A percentile compares a stretch with the other conserved stretches of the same genome.
phyloP scores from a whole-genome alignment of 1,284 basidiomycete species.

The Puccinia horiana region DNA sequence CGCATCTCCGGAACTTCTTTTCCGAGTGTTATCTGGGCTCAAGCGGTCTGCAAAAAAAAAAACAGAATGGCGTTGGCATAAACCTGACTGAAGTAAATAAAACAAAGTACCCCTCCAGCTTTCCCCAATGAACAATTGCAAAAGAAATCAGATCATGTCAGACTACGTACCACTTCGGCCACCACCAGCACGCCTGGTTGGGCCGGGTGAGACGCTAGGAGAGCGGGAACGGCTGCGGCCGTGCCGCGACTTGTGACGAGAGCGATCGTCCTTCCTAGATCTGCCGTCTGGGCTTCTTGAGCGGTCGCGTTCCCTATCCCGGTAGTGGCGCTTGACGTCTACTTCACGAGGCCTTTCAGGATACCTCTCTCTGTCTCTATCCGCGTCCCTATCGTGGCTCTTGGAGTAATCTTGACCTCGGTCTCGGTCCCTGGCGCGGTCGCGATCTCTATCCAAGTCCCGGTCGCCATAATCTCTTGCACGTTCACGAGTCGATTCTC shows the following conservation, averaged over 20 bases:
- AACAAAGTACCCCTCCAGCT: neutral
- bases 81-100: neutral
- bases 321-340: neutral
- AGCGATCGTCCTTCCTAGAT: neutral
- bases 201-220: conserved; percentile 18
- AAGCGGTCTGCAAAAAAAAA: neutral
- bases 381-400: neutral
- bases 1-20: neutral
- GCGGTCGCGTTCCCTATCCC: conserved; percentile 17
- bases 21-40: conserved; percentile 9
- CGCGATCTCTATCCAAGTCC: conserved; percentile 3
- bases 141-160: neutral
- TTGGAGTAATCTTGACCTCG: conserved; percentile 3
- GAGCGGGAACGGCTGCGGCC: conserved; percentile 28
- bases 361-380: conserved; percentile 24
- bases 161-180: neutral
- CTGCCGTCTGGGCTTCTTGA: conserved; percentile 24
- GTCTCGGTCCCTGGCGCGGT: conserved; percentile 27
- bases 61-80: neutral
- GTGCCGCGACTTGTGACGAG: conserved; percentile 23
- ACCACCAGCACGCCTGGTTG: conserved; percentile 3
- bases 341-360: neutral
- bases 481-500: conserved; percentile 20
- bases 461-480: conserved; percentile 6
- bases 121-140: neutral